phyloP scores from a whole-genome alignment of 176 grass and related monocot species.

The Oryza longistaminata region DNA sequence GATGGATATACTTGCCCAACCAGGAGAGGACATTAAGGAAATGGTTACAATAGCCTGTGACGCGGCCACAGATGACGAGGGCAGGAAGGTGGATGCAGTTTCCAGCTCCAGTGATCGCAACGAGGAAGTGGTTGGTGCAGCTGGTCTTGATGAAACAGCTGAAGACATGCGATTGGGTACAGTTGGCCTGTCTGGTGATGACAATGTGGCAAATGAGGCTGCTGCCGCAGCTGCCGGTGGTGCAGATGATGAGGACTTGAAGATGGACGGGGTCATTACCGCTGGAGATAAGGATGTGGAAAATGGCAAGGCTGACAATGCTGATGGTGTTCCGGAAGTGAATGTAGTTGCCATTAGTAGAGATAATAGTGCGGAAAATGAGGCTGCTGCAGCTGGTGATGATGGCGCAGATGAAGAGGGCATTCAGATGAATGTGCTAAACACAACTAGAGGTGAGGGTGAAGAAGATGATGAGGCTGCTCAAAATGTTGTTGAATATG shows the following conservation, averaged over 20 bases:
- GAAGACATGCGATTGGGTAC: constrained; percentile 31
- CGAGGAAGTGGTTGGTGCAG: neutral
- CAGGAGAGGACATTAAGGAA: neutral
- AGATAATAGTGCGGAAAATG: constrained; percentile 32
- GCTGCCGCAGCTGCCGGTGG: constrained; percentile 1
- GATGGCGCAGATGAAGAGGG: constrained; percentile 34
- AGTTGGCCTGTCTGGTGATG: constrained; percentile 23
- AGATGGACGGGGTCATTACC: neutral
- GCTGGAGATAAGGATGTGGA: neutral
- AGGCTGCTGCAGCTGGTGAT: constrained; percentile 26
- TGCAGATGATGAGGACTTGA: constrained; percentile 23
- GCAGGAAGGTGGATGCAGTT: neutral
- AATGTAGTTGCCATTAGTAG: constrained; percentile 3
- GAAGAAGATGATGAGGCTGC: constrained; percentile 31
- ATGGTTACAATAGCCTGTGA: neutral
- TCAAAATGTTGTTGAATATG: constrained; percentile 37
- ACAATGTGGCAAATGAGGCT: neutral
- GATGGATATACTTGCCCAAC: constrained; percentile 16
- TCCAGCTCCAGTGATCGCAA: neutral
- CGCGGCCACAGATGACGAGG: neutral
- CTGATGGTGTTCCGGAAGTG: neutral
- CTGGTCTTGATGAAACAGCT: neutral
- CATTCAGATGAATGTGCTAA: constrained; percentile 17
- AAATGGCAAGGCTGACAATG: neutral
- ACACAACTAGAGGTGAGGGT: constrained; percentile 34